phyloP scores from a whole-genome alignment of 1,139 yeast species.

The Lodderomyces elongisporus region DNA sequence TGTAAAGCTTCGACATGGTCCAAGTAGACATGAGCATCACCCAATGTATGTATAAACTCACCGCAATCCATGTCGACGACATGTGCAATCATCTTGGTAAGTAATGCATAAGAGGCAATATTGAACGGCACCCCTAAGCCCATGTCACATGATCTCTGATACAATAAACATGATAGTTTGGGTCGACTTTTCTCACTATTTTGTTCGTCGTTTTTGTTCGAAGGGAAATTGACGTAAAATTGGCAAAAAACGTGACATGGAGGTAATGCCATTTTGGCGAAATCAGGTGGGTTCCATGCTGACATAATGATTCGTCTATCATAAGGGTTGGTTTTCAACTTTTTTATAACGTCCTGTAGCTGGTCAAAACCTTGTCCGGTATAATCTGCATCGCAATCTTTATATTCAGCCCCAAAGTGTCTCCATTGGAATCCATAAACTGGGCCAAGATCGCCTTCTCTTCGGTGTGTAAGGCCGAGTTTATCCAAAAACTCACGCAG shows the following conservation, averaged over 20 bases:
- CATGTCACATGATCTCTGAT: constrained; percentile 99
- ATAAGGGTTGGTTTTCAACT: constrained; percentile 81
- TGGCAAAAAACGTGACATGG: constrained; percentile 98
- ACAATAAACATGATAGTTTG: constrained; percentile 76
- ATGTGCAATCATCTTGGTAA: constrained; percentile 93
- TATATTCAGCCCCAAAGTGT: constrained; percentile 92
- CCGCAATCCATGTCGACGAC: constrained; percentile 93
- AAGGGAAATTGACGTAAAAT: constrained; percentile 81
- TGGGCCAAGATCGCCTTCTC: constrained; percentile 96
- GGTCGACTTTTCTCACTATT: constrained; percentile 38
- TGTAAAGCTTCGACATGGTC: constrained; percentile 90
- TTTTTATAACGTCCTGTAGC: constrained; percentile 70
- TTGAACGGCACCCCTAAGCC: constrained; percentile 98
- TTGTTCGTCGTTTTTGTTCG: constrained; percentile 11
- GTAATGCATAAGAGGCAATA: constrained; percentile 90
- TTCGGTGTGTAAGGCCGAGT: constrained; percentile 70
- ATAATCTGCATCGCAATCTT: constrained; percentile 82
- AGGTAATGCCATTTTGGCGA: constrained; percentile 90
- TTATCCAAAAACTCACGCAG: constrained; percentile 84
- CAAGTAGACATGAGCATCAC: constrained; percentile 91
- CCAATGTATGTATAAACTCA: constrained; percentile 90
- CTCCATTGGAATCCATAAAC: constrained; percentile 99
- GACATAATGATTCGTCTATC: constrained; percentile 91
- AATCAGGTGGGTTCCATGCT: constrained; percentile 99
- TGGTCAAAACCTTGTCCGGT: constrained; percentile 89